Evolutionary conservation across 1,139 yeast genomes (phyloP), one percentile per base, ranked within the genome.

Genomic region (Saccharomyces hybrid): DNA sequence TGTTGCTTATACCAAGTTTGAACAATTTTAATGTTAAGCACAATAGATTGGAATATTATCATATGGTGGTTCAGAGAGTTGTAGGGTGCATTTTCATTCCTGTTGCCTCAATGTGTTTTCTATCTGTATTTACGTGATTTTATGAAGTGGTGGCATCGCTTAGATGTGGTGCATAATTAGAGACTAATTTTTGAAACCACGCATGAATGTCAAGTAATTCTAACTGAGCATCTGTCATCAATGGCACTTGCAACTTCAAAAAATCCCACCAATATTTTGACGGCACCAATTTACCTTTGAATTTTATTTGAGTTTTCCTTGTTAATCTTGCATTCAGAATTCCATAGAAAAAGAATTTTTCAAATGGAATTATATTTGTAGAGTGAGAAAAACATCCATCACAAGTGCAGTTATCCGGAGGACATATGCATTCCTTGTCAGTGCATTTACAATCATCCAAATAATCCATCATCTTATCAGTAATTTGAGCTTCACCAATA

Each of bases 251-350:
- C 9, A 59, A 52, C 25, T 59, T 61, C 19, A 67, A 41, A 44
- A 65, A 62, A 48, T 66, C 64, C 71, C 71, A 68, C 71, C 71
- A 68, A 53, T 59, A 68, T 48, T 60, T 62, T 5, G 70, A 66
- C 14, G 68, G 68, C 19, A 68, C 60, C 9, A 66, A 54, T 51
- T 64, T 66, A 34, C 62, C 60, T 49, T 61, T 63, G 55, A 55
- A 66, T 46, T 61, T 57, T 9, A 68, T 64, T 2, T 63, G 54
- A n/a, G 65, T 63, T 54, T 66, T 67, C 41, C 61, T 61, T 38
- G 60, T 63, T 49, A 68, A 53, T 11, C 58, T 59, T 9, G 58
- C 55, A 53, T 67, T 62, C 25, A 61, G 49, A 9, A 67, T 48
- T 14, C 71, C 71, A 46, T 59, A 54, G 14, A 62, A 52, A 7